Base-by-base conservation (phyloP, 371 early-diverging fungal genomes). In the Thermomucor indicae-seudaticae region DNA sequence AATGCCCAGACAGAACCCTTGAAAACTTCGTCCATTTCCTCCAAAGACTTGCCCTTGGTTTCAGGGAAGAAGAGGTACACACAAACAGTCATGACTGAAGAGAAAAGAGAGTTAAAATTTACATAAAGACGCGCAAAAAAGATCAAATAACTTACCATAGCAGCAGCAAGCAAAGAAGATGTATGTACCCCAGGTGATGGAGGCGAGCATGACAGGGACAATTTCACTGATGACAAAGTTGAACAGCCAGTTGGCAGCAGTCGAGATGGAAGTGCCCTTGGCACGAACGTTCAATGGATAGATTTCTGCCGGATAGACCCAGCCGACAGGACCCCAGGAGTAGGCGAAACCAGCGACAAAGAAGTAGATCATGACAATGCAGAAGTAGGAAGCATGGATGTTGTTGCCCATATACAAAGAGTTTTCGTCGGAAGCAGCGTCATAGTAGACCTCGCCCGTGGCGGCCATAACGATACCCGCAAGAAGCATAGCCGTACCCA, bases 251-350 rank as follows among this genome's bases (percentile, higher is more conserved):
- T 86, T 86, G 57, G 84, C 75, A 62, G 84, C 76, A 20, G 86
- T 88, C 24, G 79, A 63, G 44, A 72, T 41, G 28, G 71, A 70
- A 19, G 66, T 69, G 57, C 65, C 71, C 65, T 70, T 70, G 50
- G 77, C 66, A 64, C 77, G 77, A 19, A 77, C 56, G 30, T 65
- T 60, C 8, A 72, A 57, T 52, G 77, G 73, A 56, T 56, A 85
- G 65, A 88, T 81, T 60, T 88, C 88, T 41, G 84, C 79, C 51
- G 83, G 84, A 60, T 83, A 72, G 29, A 75, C 64, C 76, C 76
- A 75, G 31, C 72, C 71, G 55, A 64, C 60, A 39, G 77, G 77
- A 43, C 77, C 77, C 77, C 77, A 77, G 23, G 77, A 73, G 58
- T 61, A 60, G 40, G 73, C 71, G 25, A 77, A 77, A 45, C 70